A percentile compares a stretch with the other conserved stretches of the same genome.
Evolutionary conservation across 345 rosid species (phyloP).

Genomic region (Salix exigua): DNA sequence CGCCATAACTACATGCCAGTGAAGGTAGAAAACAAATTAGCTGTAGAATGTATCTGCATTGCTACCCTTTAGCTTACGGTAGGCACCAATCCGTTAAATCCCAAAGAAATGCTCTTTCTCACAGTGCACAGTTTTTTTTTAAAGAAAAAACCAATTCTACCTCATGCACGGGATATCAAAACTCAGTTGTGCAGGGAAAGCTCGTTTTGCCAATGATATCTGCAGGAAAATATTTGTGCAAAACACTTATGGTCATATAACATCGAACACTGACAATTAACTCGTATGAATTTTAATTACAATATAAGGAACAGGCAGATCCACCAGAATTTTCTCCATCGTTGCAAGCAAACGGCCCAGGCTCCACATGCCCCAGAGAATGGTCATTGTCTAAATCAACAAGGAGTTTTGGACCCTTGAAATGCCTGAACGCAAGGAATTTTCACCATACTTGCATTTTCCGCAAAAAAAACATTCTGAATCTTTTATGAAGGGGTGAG

Average conservation of each 20-base stretch:
- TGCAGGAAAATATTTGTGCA: conserved; percentile 20
- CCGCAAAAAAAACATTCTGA: neutral
- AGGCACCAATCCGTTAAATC: too few species aligned
- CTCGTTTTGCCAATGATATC: conserved; percentile 37
- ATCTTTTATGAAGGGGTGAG: neutral
- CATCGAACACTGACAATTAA: too few species aligned
- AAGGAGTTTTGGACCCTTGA: conserved; percentile 92
- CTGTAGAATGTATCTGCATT: too few species aligned
- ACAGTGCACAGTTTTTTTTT: too few species aligned
- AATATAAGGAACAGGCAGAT: too few species aligned
- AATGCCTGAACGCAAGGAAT: conserved; percentile 68
- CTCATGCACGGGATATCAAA: too few species aligned
- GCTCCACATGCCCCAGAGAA: conserved; percentile 99
- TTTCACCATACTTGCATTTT: neutral
- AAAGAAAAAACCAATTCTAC: too few species aligned
- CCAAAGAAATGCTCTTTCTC: too few species aligned
- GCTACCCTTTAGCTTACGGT: too few species aligned
- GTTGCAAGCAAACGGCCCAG: conserved; percentile 99
- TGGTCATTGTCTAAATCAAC: conserved; percentile 96
- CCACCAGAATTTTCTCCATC: conserved; percentile 53
- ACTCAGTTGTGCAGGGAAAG: too few species aligned
- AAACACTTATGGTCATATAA: too few species aligned
- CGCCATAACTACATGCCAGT: neutral
- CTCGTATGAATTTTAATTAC: too few species aligned
- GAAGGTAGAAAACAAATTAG: neutral